phyloP scores from a whole-genome alignment of 257 asterid genomes.

The Solanum dulcamara region DNA sequence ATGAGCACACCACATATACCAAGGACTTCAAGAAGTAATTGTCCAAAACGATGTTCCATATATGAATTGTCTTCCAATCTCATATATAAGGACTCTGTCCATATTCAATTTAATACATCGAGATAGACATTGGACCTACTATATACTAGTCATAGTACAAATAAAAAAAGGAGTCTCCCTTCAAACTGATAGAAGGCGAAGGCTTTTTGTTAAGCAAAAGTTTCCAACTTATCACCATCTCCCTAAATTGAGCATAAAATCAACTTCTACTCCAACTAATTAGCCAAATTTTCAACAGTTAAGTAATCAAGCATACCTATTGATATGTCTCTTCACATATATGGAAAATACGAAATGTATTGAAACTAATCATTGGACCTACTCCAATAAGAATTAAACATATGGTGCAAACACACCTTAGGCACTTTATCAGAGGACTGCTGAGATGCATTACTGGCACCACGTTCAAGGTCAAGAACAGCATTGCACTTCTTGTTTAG shows the following conservation, averaged over 20 bases:
- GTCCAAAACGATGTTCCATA: neutral
- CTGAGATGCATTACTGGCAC: neutral
- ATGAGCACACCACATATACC: neutral
- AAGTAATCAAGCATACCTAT: neutral
- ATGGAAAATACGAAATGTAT: neutral
- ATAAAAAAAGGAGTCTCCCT: neutral
- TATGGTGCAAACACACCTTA: neutral
- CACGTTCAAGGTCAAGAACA: conserved; percentile 24
- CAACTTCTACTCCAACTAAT: neutral
- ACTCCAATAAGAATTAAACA: neutral
- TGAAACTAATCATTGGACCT: neutral
- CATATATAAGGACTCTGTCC: neutral
- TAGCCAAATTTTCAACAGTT: neutral
- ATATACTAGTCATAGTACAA: neutral
- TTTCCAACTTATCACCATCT: neutral
- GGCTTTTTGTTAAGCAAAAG: neutral
- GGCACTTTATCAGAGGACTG: neutral
- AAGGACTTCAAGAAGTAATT: neutral
- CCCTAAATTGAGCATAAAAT: neutral
- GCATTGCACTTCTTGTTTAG: conserved; percentile 15
- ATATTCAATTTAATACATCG: neutral
- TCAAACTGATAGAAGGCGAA: neutral
- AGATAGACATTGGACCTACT: neutral
- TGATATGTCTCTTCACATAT: neutral
- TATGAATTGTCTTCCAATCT: neutral